These are phyloP conservation scores for Tylopilus sp. DNA, from an alignment of 1,284 basidiomycete species.

Conservation along the genomic window DNA sequence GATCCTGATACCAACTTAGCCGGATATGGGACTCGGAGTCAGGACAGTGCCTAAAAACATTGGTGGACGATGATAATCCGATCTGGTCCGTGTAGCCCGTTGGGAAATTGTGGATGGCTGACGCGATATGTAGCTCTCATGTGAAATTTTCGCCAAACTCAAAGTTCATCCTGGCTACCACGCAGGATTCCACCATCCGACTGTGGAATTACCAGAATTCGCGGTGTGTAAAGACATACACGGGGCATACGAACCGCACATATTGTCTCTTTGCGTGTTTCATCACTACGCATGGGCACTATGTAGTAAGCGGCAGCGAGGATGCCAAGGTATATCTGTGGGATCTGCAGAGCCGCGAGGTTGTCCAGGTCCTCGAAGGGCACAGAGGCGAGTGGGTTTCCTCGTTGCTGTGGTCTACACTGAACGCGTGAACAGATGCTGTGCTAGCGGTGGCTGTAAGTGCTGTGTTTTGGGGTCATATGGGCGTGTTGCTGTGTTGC, in stretches of 20 bases:
- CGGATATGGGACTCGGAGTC: constrained; percentile 96
- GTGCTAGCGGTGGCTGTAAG: constrained; percentile 70
- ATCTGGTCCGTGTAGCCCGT: constrained; percentile 59
- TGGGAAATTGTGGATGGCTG: constrained; percentile 5
- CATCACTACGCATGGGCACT: constrained; percentile 48
- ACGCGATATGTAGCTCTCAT: constrained; percentile 54
- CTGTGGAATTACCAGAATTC: constrained; percentile 94
- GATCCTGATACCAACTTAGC: constrained; percentile 40
- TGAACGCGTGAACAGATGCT: constrained; percentile 47
- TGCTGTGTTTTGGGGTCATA: constrained; percentile 1
- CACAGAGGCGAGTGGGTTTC: constrained; percentile 59
- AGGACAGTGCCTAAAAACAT: constrained; percentile 94
- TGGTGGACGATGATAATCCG: constrained; percentile 93
- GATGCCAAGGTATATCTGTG: constrained; percentile 85
- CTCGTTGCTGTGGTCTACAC: background rate
- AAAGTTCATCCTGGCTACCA: constrained; percentile 80
- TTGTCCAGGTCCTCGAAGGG: constrained; percentile 71
- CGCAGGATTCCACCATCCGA: constrained; percentile 88
- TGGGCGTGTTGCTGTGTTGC: background rate
- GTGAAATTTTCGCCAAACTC: constrained; percentile 90
- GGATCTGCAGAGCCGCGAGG: constrained; percentile 81
- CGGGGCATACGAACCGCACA: constrained; percentile 76
- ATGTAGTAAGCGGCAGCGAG: constrained; percentile 86
- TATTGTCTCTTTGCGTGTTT: constrained; percentile 70
- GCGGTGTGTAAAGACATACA: constrained; percentile 89